Base-by-base conservation (phyloP, 148 eudicot genomes). In the Mesembryanthemum crystallinum region DNA sequence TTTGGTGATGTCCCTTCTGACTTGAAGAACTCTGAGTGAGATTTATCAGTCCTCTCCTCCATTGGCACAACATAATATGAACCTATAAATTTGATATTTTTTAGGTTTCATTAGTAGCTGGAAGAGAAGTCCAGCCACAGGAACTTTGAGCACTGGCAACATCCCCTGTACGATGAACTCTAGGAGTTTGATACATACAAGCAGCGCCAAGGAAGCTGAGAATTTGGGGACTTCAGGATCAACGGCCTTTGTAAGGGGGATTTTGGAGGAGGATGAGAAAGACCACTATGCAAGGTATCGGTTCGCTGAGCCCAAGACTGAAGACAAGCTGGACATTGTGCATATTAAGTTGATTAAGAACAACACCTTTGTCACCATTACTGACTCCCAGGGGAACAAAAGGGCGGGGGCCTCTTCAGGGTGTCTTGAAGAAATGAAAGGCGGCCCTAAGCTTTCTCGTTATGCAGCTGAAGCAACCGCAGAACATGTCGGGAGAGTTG, bases 381-480 rank as follows among this genome's bases (percentile, higher is more conserved):
- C 98, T 0, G 99, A 95, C 81, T 95, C 90, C 3, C 84, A 87
- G 73, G 99, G 97, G 25, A 89, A 95, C 78, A 90, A 82, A 73
- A 95, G 92, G 78, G 61, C 70, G 0, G 91, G 94, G 32, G 84
- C 84, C 61, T 84, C 97, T 24, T 79, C 90, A 32, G 99, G 97
- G 39, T 71, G 80, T 52, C 69, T 92, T 51, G 83, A 90, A 13
- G 90, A 86, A 75, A 82, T 82, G 78, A 90, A 86, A 86, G 97
- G 88, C 12, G 94, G 89, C 23, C 81, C 87, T 3, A 90, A 92
- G 73, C 75, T 77, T 35, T 79, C 91, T 7, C 85, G 90, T 9
- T 92, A 86, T 72, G 85, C 96, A 49, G 94, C 87, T 62, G 99
- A 95, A 63, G 90, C 99, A 57, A 84, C 91, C 24, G 98, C 99